Evolutionary conservation across 176 grass and related monocot species (phyloP).

Genomic region (Pontederia paniculata): DNA sequence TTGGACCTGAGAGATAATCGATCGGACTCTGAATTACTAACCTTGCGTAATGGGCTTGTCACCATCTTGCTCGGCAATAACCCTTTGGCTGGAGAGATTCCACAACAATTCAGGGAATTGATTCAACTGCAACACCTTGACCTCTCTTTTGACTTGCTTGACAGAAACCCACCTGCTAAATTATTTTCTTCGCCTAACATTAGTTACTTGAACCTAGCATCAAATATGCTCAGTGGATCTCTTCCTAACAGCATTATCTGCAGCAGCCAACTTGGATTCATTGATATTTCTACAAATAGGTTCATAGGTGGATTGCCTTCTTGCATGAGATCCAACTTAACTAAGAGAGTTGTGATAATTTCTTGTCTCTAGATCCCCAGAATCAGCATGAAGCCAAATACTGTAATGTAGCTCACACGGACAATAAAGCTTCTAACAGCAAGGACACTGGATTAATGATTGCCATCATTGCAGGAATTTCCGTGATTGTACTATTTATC

Average conservation of each 20-base stretch:
- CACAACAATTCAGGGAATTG: conserved; percentile 48
- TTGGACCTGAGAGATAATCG: conserved; percentile 55
- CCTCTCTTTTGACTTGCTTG: conserved; percentile 76
- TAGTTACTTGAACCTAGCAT: conserved; percentile 83
- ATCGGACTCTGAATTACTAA: conserved; percentile 49
- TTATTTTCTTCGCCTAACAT: conserved; percentile 68
- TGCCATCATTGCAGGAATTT: conserved; percentile 52
- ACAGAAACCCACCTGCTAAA: conserved; percentile 40
- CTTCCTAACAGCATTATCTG: conserved; percentile 50
- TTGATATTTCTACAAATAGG: conserved; percentile 71
- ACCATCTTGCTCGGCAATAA: conserved; percentile 85
- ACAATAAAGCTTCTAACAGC: conserved; percentile 16
- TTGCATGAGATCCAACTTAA: conserved; percentile 61
- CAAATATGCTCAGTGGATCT: conserved; percentile 83
- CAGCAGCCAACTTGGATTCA: conserved; percentile 58
- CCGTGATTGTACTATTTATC: conserved; percentile 46
- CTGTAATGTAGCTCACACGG: conserved; percentile 32
- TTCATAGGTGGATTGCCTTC: conserved; percentile 62
- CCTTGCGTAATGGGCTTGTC: conserved; percentile 51
- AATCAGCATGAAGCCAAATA: too few relatives aligned
- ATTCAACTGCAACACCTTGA: conserved; percentile 77
- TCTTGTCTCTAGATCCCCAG: conserved; percentile 36
- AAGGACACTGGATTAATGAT: conserved; percentile 40
- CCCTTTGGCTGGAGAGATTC: conserved; percentile 66
- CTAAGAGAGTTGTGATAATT: conserved; percentile 80